Conservation (phyloP, 2,329 filamentous ascomycete species). For the Bertia moriformis region DNA sequence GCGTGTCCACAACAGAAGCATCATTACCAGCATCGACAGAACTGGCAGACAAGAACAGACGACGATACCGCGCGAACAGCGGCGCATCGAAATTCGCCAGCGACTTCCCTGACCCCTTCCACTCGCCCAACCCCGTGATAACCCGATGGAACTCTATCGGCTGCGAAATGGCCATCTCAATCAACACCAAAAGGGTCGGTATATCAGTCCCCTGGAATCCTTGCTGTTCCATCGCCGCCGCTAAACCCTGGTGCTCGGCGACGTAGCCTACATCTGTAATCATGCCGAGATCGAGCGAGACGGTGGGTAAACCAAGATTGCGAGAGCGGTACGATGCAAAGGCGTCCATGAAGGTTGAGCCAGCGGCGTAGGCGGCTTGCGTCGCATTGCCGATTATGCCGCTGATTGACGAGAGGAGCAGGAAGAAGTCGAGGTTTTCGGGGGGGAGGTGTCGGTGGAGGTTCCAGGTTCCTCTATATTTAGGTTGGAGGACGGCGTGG, state of each 20-base stretch:
- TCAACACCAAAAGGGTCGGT: not conserved
- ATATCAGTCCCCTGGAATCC: not conserved
- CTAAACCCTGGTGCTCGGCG: not conserved
- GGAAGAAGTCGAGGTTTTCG: slow-evolving; percentile 10
- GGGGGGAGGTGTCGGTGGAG: slow-evolving; percentile 10
- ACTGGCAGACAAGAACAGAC: not conserved
- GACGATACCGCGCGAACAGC: not conserved
- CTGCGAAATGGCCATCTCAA: not conserved
- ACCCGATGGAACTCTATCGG: not conserved
- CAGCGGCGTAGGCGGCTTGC: slow-evolving; percentile 12
- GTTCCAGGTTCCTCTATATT: slow-evolving; percentile 14
- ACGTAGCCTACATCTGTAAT: not conserved
- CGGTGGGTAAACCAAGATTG: not conserved
- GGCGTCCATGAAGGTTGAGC: slow-evolving; percentile 11
- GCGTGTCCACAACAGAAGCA: not conserved
- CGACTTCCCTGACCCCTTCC: not conserved
- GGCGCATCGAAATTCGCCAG: not conserved
- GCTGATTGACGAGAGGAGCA: slow-evolving; percentile 12
- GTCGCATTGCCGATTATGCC: slow-evolving; percentile 12
- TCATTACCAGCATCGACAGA: not conserved
- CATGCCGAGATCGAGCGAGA: not conserved
- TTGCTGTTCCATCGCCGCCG: not conserved
- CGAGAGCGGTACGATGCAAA: slow-evolving; percentile 5
- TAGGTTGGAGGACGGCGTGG: slow-evolving; percentile 7
- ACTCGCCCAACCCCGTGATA: not conserved